phyloP scores from a whole-genome alignment of 1,139 yeast genomes.

The Saccharomycopsis hybrid region DNA sequence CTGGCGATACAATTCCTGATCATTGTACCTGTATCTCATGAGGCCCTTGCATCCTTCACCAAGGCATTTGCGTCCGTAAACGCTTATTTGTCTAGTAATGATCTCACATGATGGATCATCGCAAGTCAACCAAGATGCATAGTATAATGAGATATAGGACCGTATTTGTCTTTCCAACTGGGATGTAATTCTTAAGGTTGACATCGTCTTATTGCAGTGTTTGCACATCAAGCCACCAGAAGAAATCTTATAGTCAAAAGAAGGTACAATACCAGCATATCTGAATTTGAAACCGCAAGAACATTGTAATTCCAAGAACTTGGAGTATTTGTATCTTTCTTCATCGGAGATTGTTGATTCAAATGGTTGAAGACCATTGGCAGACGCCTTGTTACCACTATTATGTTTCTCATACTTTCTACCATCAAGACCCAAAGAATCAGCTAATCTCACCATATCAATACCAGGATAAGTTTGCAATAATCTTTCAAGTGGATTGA shows the following conservation, averaged over 20 bases:
- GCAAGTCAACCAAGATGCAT: slow-evolving; percentile 80
- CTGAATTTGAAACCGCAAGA: slow-evolving; percentile 54
- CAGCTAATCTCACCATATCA: slow-evolving; percentile 74
- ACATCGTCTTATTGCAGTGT: slow-evolving; percentile 47
- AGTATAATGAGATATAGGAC: slow-evolving; percentile 64
- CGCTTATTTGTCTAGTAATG: slow-evolving; percentile 79
- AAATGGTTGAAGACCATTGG: slow-evolving; percentile 59
- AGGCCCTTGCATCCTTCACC: slow-evolving; percentile 75
- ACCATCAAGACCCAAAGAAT: slow-evolving; percentile 70
- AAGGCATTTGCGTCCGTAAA: slow-evolving; percentile 82
- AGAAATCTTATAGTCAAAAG: slow-evolving; percentile 51
- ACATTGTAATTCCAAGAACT: slow-evolving; percentile 52
- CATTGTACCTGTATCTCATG: slow-evolving; percentile 72
- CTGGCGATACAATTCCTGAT: slow-evolving; percentile 81
- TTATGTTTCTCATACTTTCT: slow-evolving; percentile 51
- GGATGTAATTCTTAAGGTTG: slow-evolving; percentile 50
- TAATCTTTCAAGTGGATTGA: slow-evolving; percentile 87
- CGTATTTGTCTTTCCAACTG: slow-evolving; percentile 74
- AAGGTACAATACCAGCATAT: slow-evolving; percentile 69
- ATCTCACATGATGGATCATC: slow-evolving; percentile 81
- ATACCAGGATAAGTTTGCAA: slow-evolving; percentile 82
- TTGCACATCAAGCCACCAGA: slow-evolving; percentile 69
- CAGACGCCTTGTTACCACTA: slow-evolving; percentile 30
- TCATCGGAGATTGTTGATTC: slow-evolving; percentile 78
- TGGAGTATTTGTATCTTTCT: slow-evolving; percentile 70